Conservation (phyloP, 805 yeast genomes). For the Candida oleophila region DNA sequence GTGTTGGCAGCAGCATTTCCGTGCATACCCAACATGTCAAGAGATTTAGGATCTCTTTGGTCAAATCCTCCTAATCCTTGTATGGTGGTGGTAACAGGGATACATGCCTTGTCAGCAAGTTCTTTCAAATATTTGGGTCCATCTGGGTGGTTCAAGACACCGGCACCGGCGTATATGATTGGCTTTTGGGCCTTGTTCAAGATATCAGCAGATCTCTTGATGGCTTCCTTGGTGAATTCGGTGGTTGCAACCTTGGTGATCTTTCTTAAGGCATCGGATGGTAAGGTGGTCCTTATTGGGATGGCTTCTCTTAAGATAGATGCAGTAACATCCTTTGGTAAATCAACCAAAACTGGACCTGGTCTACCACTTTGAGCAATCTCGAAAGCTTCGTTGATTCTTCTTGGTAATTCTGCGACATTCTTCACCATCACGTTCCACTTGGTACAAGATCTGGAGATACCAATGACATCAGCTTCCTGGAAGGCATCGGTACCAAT, state of each 20-base stretch:
- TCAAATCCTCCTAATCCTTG: constrained; percentile 95
- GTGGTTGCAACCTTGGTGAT: constrained; percentile 69
- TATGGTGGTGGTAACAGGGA: constrained; percentile 94
- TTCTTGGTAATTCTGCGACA: constrained; percentile 89
- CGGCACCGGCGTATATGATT: constrained; percentile 87
- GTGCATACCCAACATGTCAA: constrained; percentile 99
- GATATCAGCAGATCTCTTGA: constrained; percentile 73
- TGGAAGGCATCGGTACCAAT: constrained; percentile 99
- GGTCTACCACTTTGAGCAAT: constrained; percentile 96
- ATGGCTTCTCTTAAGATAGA: constrained; percentile 83
- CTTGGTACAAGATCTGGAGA: constrained; percentile 94
- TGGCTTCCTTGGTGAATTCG: constrained; percentile 72
- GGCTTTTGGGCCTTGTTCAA: constrained; percentile 85
- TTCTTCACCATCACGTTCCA: constrained; percentile 99
- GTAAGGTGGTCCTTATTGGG: constrained; percentile 76
- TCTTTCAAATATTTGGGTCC: constrained; percentile 80
- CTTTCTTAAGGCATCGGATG: constrained; percentile 67
- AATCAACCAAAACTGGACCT: constrained; percentile 96
- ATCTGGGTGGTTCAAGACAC: constrained; percentile 74
- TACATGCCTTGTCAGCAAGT: constrained; percentile 84
- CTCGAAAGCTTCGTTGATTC: constrained; percentile 97
- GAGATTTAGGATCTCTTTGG: constrained; percentile 83
- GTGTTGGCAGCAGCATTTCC: constrained; percentile 93
- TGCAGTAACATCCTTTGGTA: constrained; percentile 98
- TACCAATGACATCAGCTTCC: constrained; percentile 97